Conservation (phyloP, 805 yeast genomes). For the Sugiyamaella chiloensis region DNA sequence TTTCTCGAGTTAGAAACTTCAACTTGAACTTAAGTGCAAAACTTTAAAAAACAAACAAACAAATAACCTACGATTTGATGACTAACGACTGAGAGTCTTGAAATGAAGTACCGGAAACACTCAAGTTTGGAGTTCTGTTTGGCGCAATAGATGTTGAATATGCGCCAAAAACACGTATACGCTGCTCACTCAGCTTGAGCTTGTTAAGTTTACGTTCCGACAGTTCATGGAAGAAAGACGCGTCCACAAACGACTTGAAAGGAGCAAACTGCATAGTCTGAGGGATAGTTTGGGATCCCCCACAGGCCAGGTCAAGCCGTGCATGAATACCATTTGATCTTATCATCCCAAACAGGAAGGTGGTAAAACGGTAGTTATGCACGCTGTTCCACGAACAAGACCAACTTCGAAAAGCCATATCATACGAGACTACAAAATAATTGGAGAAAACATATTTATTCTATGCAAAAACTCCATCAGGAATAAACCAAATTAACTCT, state of each 20-base stretch:
- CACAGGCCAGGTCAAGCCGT: too few species aligned
- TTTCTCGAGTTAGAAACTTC: neutral
- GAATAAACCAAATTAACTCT: too few species aligned
- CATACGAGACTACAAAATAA: too few species aligned
- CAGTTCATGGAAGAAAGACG: conserved; percentile 78
- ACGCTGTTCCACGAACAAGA: too few species aligned
- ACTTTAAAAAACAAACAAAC: too few species aligned
- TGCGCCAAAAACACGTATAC: conserved; percentile 42
- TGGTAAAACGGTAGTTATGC: too few species aligned
- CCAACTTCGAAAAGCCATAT: too few species aligned
- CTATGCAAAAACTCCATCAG: too few species aligned
- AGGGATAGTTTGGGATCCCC: too few species aligned
- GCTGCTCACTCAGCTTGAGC: conserved; percentile 57
- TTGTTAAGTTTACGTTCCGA: conserved; percentile 71
- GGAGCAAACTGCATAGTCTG: conserved; percentile 45
- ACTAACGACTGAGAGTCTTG: conserved; percentile 23
- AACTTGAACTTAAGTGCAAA: neutral
- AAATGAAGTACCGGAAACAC: conserved; percentile 25
- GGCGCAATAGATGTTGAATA: conserved; percentile 29
- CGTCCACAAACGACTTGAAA: conserved; percentile 72
- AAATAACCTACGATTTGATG: conserved; percentile 12
- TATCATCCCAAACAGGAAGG: too few species aligned
- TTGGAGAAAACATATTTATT: too few species aligned
- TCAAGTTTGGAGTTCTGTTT: conserved; percentile 37
- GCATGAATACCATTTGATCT: too few species aligned